phyloP scores from a whole-genome alignment of 1,284 basidiomycete species.

The Salmacisia buchloeana region DNA sequence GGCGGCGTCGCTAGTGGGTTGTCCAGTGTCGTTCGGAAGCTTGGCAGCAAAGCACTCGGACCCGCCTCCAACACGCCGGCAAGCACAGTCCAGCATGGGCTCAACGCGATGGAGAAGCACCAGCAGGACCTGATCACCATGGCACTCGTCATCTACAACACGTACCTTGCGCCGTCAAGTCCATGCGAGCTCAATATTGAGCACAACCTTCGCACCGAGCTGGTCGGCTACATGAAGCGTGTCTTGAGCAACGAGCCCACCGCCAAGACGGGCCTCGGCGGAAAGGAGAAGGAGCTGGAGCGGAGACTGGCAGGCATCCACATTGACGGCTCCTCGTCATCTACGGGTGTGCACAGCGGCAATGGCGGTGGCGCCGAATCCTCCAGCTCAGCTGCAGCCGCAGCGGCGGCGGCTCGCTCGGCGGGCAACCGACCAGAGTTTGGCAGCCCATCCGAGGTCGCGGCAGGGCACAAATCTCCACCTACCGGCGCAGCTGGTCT shows the following conservation, averaged over 20 bases:
- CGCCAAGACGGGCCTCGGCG: constrained; percentile 10
- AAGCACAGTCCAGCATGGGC: constrained; percentile 17
- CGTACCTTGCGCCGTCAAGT: constrained; percentile 88
- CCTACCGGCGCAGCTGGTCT: background rate
- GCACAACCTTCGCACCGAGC: constrained; percentile 86
- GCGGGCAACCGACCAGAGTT: background rate
- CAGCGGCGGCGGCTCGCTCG: background rate
- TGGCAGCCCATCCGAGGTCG: background rate
- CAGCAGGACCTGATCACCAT: constrained; percentile 91
- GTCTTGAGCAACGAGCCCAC: constrained; percentile 16
- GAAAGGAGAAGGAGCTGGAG: constrained; percentile 11
- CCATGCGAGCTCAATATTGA: constrained; percentile 97
- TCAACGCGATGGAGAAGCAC: constrained; percentile 80
- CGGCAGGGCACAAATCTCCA: background rate
- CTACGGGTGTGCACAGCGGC: too few species aligned
- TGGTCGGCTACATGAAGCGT: constrained; percentile 74
- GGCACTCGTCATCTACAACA: constrained; percentile 89
- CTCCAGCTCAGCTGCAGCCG: background rate
- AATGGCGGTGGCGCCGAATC: background rate
- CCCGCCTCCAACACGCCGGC: background rate
- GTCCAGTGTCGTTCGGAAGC: background rate
- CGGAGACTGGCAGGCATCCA: background rate
- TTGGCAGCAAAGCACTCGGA: constrained; percentile 1
- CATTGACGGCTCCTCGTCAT: background rate
- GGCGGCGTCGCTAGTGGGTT: constrained; percentile 43